Conservation (phyloP, 1,284 basidiomycete genomes). For the Polyporus tsugae region DNA sequence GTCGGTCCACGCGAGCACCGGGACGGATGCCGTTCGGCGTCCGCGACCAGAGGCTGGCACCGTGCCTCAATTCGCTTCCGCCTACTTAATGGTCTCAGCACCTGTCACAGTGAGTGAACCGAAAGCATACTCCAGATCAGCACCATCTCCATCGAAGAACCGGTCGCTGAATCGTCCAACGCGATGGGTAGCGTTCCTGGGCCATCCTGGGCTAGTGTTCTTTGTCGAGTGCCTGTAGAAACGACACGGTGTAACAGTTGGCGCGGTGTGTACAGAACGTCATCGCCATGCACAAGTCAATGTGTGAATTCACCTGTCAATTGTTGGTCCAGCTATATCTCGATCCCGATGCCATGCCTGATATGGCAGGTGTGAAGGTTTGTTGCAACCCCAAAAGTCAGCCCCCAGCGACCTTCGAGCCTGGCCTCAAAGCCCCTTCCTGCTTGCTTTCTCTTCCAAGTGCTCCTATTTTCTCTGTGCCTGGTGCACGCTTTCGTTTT, state of each 20-base stretch:
- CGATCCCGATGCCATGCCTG: conserved; percentile 16
- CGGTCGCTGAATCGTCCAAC: neutral
- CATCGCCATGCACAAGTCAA: neutral
- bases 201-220: neutral
- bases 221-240: neutral
- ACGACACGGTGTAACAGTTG: neutral
- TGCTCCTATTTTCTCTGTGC: conserved; percentile 18
- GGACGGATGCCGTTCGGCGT: conserved; percentile 3
- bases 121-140: neutral
- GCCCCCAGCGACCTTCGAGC: neutral
- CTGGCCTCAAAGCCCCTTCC: conserved; percentile 1
- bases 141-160: neutral
- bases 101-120: neutral
- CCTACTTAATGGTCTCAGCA: neutral
- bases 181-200: too few species aligned
- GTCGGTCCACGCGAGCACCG: conserved; percentile 1
- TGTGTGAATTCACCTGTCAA: neutral
- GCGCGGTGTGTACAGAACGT: neutral
- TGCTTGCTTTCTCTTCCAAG: neutral
- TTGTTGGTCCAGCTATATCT: conserved; percentile 1
- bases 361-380: conserved; percentile 25
- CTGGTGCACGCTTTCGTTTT: conserved; percentile 24
- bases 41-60: conserved; percentile 27
- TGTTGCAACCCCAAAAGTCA: neutral
- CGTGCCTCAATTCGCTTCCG: conserved; percentile 4